Percentiles rank a stretch among this genome's conserved stretches.
Conservation (phyloP, 306 rosid genomes). For the Rosa lucieae region DNA sequence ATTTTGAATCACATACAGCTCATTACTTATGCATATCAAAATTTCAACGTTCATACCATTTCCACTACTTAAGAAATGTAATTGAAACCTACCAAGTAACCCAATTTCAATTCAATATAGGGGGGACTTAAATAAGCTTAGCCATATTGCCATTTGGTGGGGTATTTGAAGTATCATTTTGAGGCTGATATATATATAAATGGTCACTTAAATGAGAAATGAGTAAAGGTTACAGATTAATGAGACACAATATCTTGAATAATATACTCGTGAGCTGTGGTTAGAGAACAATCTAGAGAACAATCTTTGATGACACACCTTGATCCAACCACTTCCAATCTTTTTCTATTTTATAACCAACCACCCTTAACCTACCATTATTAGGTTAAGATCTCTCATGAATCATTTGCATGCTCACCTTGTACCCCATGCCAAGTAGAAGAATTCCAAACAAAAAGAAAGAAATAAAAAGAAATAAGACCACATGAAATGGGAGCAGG, state of each 20-base stretch:
- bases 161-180: background rate
- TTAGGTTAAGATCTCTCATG: slow-evolving; percentile 13
- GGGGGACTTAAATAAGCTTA: background rate
- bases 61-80: background rate
- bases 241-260: slow-evolving; percentile 4
- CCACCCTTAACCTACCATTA: slow-evolving; percentile 39
- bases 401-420: slow-evolving; percentile 12
- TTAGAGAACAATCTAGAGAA: slow-evolving; percentile 2
- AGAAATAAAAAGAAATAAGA: background rate
- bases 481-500: background rate
- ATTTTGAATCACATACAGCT: slow-evolving; percentile 2
- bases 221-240: slow-evolving; percentile 2
- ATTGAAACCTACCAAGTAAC: slow-evolving; percentile 5
- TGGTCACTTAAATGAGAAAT: background rate
- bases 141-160: background rate
- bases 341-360: slow-evolving; percentile 33
- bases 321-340: slow-evolving; percentile 38
- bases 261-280: slow-evolving; percentile 1
- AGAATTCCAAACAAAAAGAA: background rate
- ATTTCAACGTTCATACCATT: slow-evolving; percentile 1
- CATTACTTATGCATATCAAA: background rate
- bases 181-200: background rate
- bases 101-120: background rate
- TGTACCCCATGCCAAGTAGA: slow-evolving; percentile 1
- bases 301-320: slow-evolving; percentile 17